Evolutionary conservation across 2,329 filamentous ascomycete species (phyloP).

Genomic region (Aaosphaeria arxii): DNA sequence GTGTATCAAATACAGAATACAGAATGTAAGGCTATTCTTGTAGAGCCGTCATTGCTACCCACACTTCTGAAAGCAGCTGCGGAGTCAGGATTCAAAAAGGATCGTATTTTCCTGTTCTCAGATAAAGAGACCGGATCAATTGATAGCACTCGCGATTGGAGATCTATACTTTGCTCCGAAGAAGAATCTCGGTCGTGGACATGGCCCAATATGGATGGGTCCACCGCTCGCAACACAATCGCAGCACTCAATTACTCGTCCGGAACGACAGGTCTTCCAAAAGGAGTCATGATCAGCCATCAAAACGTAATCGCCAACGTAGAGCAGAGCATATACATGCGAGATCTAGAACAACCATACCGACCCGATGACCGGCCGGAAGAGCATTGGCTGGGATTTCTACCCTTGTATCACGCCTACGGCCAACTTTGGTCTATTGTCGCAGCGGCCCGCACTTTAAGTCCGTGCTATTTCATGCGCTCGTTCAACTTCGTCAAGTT

Average conservation of each 20-base stretch:
- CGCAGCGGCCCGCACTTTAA: conserved; percentile 25
- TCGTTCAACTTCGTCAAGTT: conserved; percentile 75
- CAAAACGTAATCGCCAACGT: conserved; percentile 42
- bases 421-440: conserved; percentile 40
- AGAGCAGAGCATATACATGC: conserved; percentile 38
- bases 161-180: conserved; percentile 2
- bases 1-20: conserved; percentile 53
- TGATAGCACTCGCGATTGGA: neutral
- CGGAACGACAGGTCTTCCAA: conserved; percentile 44
- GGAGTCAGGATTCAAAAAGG: conserved; percentile 40
- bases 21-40: conserved; percentile 48
- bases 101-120: conserved; percentile 50
- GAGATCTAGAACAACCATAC: conserved; percentile 30
- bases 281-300: conserved; percentile 45
- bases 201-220: conserved; percentile 40
- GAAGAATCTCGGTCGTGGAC: conserved; percentile 33
- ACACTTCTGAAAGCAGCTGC: conserved; percentile 44
- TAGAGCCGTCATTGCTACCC: conserved; percentile 47
- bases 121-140: conserved; percentile 30
- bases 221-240: conserved; percentile 31
- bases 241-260: conserved; percentile 27
- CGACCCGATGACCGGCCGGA: conserved; percentile 11
- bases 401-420: conserved; percentile 44
- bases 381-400: conserved; percentile 42
- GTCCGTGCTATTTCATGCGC: conserved; percentile 58